phyloP scores from a whole-genome alignment of 106 monocot genomes.

The Allium fistulosum region DNA sequence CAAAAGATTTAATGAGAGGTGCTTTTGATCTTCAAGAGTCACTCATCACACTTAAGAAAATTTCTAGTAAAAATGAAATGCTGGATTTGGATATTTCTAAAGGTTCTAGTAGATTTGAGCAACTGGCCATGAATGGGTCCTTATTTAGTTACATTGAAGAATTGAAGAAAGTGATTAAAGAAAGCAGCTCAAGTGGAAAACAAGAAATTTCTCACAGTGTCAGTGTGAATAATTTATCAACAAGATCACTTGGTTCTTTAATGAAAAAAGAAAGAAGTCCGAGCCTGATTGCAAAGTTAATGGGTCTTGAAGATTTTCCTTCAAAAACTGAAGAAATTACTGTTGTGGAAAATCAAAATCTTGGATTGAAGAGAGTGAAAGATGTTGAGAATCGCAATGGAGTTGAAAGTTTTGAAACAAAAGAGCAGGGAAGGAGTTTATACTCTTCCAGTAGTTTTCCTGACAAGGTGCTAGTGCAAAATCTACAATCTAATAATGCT shows the following conservation, averaged over 20 bases:
- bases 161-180: constrained; percentile 41
- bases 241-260: constrained; percentile 10
- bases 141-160: constrained; percentile 21
- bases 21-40: constrained; percentile 69
- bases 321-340: background rate
- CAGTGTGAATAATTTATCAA: constrained; percentile 21
- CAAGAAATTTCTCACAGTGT: background rate
- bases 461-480: constrained; percentile 28
- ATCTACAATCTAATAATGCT: background rate
- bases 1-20: constrained; percentile 35
- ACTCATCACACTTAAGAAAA: constrained; percentile 29
- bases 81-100: background rate
- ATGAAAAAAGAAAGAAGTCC: constrained; percentile 16
- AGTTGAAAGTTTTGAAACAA: constrained; percentile 2
- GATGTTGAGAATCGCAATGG: constrained; percentile 29
- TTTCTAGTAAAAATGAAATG: constrained; percentile 6
- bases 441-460: constrained; percentile 4
- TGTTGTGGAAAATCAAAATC: constrained; percentile 4
- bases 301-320: constrained; percentile 48
- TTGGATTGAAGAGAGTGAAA: constrained; percentile 10
- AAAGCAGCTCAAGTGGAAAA: constrained; percentile 25
- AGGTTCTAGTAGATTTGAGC: constrained; percentile 9
- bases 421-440: constrained; percentile 1
- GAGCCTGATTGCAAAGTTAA: constrained; percentile 55
- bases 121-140: constrained; percentile 3